Percentiles rank a stretch among this genome's conserved stretches.
Conservation (phyloP, 768 basidiomycete species). For the Termitomyces sp. region DNA sequence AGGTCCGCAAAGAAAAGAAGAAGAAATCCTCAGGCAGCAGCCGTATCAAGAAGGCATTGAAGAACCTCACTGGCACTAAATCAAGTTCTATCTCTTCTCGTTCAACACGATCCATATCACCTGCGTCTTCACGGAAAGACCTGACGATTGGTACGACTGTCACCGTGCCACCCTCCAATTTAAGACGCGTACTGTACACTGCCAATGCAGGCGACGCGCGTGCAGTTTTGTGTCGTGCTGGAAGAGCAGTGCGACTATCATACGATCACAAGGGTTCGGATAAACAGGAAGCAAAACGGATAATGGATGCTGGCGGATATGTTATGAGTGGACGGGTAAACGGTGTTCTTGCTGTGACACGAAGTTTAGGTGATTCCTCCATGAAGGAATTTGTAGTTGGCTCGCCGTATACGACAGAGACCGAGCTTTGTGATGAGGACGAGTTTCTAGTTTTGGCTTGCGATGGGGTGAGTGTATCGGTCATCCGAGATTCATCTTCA, state of each 20-base stretch:
- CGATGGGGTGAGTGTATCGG: constrained; percentile 73
- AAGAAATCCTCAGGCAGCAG: constrained; percentile 38
- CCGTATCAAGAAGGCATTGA: constrained; percentile 51
- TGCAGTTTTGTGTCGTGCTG: constrained; percentile 86
- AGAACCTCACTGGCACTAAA: constrained; percentile 37
- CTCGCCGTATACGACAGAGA: constrained; percentile 97
- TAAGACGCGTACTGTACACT: constrained; percentile 81
- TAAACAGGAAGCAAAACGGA: constrained; percentile 94
- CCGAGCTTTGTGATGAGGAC: constrained; percentile 82
- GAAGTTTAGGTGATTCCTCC: constrained; percentile 91
- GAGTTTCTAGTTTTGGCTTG: constrained; percentile 96
- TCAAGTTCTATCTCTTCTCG: constrained; percentile 26
- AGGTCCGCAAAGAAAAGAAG: constrained; percentile 25
- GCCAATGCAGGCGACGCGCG: constrained; percentile 98
- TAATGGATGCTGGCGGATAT: constrained; percentile 96
- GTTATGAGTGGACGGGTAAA: constrained; percentile 99
- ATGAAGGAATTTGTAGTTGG: constrained; percentile 99
- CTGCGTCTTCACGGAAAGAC: constrained; percentile 21
- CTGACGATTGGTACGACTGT: constrained; percentile 23
- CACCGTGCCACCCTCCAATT: constrained; percentile 38
- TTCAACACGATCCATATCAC: constrained; percentile 28
- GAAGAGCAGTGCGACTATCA: constrained; percentile 87
- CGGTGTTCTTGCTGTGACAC: constrained; percentile 93
- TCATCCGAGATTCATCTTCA: background rate
- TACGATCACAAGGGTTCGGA: constrained; percentile 99